Evolutionary conservation across 768 basidiomycete species (phyloP).

Genomic region (Calocybe gangraenosa): DNA sequence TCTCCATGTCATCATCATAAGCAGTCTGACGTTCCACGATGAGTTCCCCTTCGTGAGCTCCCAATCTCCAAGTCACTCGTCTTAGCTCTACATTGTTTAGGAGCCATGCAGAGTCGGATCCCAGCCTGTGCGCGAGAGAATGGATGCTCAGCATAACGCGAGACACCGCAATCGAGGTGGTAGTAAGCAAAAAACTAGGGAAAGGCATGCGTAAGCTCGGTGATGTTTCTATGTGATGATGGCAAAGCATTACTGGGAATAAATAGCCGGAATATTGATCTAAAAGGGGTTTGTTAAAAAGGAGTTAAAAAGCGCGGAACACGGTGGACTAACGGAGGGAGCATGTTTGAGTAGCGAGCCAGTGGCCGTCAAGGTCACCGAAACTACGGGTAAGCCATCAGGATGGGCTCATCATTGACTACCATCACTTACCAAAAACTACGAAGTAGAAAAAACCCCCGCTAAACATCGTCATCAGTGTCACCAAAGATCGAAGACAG

Average conservation of each 20-base stretch:
- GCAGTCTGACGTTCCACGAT: constrained; percentile 23
- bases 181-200: constrained; percentile 21
- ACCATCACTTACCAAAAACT: constrained; percentile 23
- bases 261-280: constrained; percentile 35
- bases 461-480: constrained; percentile 18
- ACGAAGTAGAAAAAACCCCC: constrained; percentile 39
- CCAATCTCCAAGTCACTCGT: constrained; percentile 35
- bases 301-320: background rate
- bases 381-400: too few species aligned
- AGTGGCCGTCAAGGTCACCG: constrained; percentile 27
- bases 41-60: constrained; percentile 33
- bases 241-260: constrained; percentile 25
- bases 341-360: constrained; percentile 27
- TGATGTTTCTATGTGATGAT: background rate
- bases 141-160: constrained; percentile 28
- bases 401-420: background rate
- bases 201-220: background rate
- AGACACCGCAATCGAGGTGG: constrained; percentile 26
- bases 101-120: constrained; percentile 39
- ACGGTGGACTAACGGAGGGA: constrained; percentile 22
- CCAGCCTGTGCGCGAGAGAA: constrained; percentile 35
- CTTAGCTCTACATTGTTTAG: constrained; percentile 42
- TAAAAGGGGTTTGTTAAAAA: constrained; percentile 9
- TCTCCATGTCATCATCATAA: constrained; percentile 13
- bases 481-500: background rate